Percentiles rank a stretch among this genome's conserved stretches.
Conservation (phyloP, 2,329 filamentous ascomycete species). For the Corynespora cassiicola region DNA sequence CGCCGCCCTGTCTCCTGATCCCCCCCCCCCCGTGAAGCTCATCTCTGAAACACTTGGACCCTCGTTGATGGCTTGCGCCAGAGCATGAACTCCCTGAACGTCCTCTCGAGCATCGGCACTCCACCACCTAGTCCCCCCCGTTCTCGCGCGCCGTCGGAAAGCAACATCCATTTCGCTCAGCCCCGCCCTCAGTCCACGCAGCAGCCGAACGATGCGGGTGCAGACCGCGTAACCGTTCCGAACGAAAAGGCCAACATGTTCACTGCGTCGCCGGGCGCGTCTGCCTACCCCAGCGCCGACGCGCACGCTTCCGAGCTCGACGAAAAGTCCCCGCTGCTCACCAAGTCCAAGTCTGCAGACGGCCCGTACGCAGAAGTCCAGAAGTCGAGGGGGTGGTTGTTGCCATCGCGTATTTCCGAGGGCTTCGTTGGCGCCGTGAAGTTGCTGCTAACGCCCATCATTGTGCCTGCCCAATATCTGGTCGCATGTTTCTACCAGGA, state of each 20-base stretch:
- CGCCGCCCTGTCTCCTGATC: no score
- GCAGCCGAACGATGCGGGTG: constrained; percentile 43
- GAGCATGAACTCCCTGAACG: constrained; percentile 97
- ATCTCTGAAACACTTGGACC: neutral
- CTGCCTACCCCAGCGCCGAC: constrained; percentile 31
- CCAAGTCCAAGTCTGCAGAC: constrained; percentile 27
- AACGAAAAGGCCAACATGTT: constrained; percentile 41
- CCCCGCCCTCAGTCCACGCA: constrained; percentile 27
- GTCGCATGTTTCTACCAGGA: constrained; percentile 85
- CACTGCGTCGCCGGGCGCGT: constrained; percentile 21
- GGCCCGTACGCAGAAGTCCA: constrained; percentile 41
- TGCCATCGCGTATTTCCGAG: constrained; percentile 74
- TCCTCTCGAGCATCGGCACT: constrained; percentile 78
- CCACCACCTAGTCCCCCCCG: constrained; percentile 58
- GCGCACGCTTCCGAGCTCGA: constrained; percentile 49
- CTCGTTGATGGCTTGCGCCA: constrained; percentile 54
- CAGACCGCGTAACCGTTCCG: constrained; percentile 26
- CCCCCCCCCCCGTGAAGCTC: no score
- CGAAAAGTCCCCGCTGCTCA: constrained; percentile 75
- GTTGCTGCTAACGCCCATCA: constrained; percentile 78
- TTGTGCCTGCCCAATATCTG: constrained; percentile 81
- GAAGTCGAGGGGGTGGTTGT: constrained; percentile 51
- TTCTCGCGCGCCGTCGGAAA: constrained; percentile 62
- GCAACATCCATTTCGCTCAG: constrained; percentile 47
- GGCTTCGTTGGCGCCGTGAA: constrained; percentile 78